A percentile compares a stretch with the other conserved stretches of the same genome.
Evolutionary conservation across 768 basidiomycete genomes (phyloP).

Genomic region (Xerocomus brunneocitrinus): DNA sequence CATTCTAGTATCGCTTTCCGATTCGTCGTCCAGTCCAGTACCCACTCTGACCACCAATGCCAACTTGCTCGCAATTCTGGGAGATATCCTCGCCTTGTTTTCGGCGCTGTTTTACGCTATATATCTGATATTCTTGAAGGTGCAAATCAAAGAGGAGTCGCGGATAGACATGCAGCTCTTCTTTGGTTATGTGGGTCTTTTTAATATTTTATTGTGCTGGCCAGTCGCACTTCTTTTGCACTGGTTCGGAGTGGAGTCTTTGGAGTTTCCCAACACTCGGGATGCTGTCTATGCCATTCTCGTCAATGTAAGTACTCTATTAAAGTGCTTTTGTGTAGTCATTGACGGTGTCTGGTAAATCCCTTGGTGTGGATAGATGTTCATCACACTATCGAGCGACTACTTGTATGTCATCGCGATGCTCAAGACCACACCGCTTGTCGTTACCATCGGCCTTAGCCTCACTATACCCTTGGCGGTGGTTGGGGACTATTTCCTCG

Average conservation of each 20-base stretch:
- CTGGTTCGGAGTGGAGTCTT: conserved; percentile 61
- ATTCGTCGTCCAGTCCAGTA: conserved; percentile 41
- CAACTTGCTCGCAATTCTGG: conserved; percentile 40
- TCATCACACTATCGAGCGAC: conserved; percentile 78
- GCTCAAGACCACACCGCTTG: conserved; percentile 94
- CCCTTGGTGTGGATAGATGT: conserved; percentile 50
- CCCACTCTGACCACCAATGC: conserved; percentile 9
- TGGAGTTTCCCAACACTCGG: conserved; percentile 60
- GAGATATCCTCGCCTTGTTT: conserved; percentile 81
- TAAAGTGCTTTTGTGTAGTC: background rate
- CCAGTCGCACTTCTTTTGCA: conserved; percentile 79
- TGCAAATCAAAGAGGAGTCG: conserved; percentile 74
- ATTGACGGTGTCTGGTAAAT: background rate
- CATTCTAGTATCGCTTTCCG: conserved; percentile 82
- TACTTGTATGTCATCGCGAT: conserved; percentile 86
- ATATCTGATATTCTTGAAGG: conserved; percentile 88
- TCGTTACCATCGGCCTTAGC: conserved; percentile 89
- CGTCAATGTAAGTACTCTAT: conserved; percentile 45
- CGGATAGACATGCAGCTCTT: conserved; percentile 91
- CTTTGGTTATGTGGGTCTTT: conserved; percentile 90
- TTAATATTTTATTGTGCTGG: conserved; percentile 73
- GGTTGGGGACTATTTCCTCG: conserved; percentile 68
- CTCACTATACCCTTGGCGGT: conserved; percentile 93
- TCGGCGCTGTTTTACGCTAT: conserved; percentile 85
- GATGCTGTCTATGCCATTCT: conserved; percentile 47